A percentile compares a stretch with the other conserved stretches of the same genome.
Conservation (phyloP, 108 stramenopile genomes). For the Fragilaria radians region DNA sequence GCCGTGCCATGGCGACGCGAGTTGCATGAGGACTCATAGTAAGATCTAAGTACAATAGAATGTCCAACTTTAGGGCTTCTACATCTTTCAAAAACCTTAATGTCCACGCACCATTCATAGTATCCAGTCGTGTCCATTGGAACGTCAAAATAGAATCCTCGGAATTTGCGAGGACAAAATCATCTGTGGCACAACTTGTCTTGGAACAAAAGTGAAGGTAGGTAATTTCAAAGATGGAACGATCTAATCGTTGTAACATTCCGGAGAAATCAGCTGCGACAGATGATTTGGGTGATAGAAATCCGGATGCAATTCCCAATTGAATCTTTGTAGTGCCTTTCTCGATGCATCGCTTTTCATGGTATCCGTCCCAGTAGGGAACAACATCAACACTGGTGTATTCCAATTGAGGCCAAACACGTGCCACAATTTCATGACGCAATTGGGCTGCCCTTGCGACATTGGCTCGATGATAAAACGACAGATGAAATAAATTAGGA, state of each 20-base stretch:
- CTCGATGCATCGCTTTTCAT: neutral
- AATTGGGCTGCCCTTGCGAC: constrained; percentile 9
- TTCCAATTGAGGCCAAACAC: constrained; percentile 18
- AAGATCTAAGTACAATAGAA: constrained; percentile 27
- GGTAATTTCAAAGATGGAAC: constrained; percentile 15
- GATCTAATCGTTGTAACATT: constrained; percentile 17
- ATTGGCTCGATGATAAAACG: constrained; percentile 28
- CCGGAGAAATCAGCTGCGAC: constrained; percentile 25
- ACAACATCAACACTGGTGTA: constrained; percentile 2
- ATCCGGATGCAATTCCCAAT: constrained; percentile 13
- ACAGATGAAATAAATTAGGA: constrained; percentile 12
- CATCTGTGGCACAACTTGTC: neutral
- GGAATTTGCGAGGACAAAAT: constrained; percentile 8
- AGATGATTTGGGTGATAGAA: constrained; percentile 11
- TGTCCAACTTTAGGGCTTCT: constrained; percentile 20
- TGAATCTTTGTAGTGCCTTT: constrained; percentile 13
- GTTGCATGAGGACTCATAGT: constrained; percentile 18
- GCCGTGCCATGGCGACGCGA: constrained; percentile 18
- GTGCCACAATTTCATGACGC: constrained; percentile 13
- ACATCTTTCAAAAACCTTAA: neutral
- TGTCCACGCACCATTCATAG: constrained; percentile 11
- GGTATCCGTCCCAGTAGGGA: neutral
- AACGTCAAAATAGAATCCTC: constrained; percentile 10
- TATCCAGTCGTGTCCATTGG: neutral
- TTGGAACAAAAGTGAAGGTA: constrained; percentile 3